Conservation (phyloP, 257 asterid species). For the Datura wrightii region DNA sequence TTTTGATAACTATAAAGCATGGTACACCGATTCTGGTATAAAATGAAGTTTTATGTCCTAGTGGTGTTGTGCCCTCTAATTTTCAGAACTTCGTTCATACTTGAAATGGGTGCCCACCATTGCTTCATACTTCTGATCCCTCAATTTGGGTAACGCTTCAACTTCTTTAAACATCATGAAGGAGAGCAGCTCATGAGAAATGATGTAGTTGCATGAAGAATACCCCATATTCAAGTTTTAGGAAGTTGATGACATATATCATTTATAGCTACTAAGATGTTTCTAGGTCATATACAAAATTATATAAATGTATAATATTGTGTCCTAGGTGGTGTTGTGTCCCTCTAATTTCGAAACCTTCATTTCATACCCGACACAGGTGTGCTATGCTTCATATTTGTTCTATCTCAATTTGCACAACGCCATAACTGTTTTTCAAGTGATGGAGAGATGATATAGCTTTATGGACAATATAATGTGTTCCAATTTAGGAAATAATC, state of each 20-base stretch:
- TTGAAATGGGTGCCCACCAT: neutral
- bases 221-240: neutral
- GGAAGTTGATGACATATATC: neutral
- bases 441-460: neutral
- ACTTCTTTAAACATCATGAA: neutral
- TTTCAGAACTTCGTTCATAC: neutral
- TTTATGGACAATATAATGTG: neutral
- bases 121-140: neutral
- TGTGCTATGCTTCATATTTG: neutral
- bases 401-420: neutral
- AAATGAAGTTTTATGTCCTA: neutral
- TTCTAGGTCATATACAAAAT: neutral
- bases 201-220: neutral
- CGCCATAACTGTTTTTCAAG: too few relatives aligned
- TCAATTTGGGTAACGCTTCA: neutral
- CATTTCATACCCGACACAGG: neutral
- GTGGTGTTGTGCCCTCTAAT: neutral
- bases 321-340: neutral
- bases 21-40: neutral
- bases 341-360: neutral
- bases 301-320: neutral
- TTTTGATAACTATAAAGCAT: neutral
- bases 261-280: neutral
- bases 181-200: conserved; percentile 2
- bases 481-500: neutral